Evolutionary conservation across 2,329 filamentous ascomycete species (phyloP), one percentile per base, ranked within the genome.

Genomic region (Phialophora tarda): DNA sequence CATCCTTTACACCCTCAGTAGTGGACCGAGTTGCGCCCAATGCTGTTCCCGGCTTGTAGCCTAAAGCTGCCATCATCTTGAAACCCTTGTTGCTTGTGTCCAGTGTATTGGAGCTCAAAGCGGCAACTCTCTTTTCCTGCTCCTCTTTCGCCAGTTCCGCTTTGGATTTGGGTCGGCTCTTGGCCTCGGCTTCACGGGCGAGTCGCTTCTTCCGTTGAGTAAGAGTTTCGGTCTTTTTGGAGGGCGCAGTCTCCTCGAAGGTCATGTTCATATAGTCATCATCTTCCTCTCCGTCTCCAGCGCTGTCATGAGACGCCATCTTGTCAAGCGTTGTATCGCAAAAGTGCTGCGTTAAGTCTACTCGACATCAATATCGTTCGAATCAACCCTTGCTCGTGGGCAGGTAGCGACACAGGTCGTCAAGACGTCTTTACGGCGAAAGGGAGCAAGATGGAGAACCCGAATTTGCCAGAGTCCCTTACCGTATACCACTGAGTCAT

Each of bases 221-320:
- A 24, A 87, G 86, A 11, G 88, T 88, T 76, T 91, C 88, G 70
- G 84, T 85, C 63, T 81, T 77, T 34, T 75, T 74, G 7, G 79
- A 75, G 24, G 68, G 62, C 21, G 78, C 78, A 0, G 86, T 84
- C 63, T 96, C 91, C 21, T 86, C 84, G 76, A 99, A 93, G 14
- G 89, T 84, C 94, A 99, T 98, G 73, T 89, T 92, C 91, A 99
- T 96, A 83, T 99, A 98, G 79, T 99, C 95, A 70, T 97, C 93
- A 69, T 93, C 91, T 6, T 92, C 91, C 11, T 12, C 55, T 50
- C 44, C 26, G 44, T 44, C 58, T 14, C 34, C 59, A 0, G 47
- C 24, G 41, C 21, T 59, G 17, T 66, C 17, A 10, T 47, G 61
- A 8, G 65, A 59, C 24, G 61, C 26, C 66, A 67, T 61, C 3